Base-by-base conservation (phyloP, 176 grass and related monocot species). In the Carex pumila region DNA sequence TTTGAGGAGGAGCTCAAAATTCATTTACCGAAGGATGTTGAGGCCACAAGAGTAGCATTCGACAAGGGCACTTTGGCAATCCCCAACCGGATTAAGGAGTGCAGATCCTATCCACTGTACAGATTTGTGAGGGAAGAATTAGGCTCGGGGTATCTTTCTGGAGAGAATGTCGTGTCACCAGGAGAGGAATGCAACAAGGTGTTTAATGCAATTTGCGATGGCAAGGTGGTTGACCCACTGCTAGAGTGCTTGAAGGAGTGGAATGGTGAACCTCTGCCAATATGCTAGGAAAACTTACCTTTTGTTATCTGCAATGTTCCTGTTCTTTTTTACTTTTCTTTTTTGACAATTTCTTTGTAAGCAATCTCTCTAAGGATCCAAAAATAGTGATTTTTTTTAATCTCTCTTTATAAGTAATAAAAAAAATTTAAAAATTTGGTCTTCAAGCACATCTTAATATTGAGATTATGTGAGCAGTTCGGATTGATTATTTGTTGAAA, bases 241-340 rank as follows among this genome's bases (percentile, higher is more conserved):
- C 90, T 94, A 25, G 90, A 94, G 69, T 94, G 92, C 82, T 87
- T 95, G 84, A 90, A 95, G 85, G 93, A 79, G 18, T 94, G 93
- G 93, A 92, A 94, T 45, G 90, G 93, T 4, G 90, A 84, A 68
- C 93, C 93, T 65, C 86, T 94, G 7, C 88, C 90, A 4, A 81
- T 94, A 53, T 89, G 88, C 70, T 94, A 80, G 91, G 22, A 67
- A 39, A 59, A 79, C 18, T 12, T 5, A 10, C 34, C 32, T 18
- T 80, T 61, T 60, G 12, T 21, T 80, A 47, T 25, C 21, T 15
- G 21, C 21, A 31, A 8, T 29, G 31, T 53, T 54, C 21, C 37
- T 39, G 36, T 37, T 39, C 0, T 2, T 68, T 8, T 37, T 34
- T 34, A 2, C 32, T 3, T 36, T 43, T 13, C 52, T 1, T 54